Conservation (phyloP, 2,329 filamentous ascomycete species). For the Epichloe sylvatica region DNA sequence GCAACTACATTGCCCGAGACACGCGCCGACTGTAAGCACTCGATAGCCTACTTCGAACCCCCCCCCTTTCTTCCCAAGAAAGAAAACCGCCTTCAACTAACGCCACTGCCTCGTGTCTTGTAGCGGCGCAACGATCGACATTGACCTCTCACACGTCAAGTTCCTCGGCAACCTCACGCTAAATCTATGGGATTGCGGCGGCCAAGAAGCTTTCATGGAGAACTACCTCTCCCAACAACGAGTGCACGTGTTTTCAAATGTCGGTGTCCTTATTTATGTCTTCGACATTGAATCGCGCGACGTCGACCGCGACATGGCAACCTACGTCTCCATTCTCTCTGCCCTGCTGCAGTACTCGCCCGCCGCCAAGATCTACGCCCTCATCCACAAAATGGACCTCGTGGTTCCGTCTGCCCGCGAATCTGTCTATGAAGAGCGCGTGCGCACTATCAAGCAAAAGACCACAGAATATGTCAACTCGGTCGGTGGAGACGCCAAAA, state of each 20-base stretch:
- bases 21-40: slow-evolving; percentile 58
- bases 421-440: slow-evolving; percentile 71
- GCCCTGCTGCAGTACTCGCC: slow-evolving; percentile 77
- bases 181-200: slow-evolving; percentile 97
- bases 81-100: neutral
- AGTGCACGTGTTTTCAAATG: slow-evolving; percentile 90
- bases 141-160: slow-evolving; percentile 96
- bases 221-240: slow-evolving; percentile 95
- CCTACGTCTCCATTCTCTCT: slow-evolving; percentile 79
- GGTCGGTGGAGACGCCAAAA: slow-evolving; percentile 18
- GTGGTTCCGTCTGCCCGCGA: slow-evolving; percentile 69
- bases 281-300: slow-evolving; percentile 97
- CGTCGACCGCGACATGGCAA: slow-evolving; percentile 82
- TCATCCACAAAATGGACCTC: slow-evolving; percentile 98
- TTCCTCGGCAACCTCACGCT: slow-evolving; percentile 96
- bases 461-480: slow-evolving; percentile 41
- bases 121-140: slow-evolving; percentile 87
- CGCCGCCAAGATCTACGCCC: slow-evolving; percentile 73
- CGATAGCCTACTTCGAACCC: neutral
- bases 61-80: neutral
- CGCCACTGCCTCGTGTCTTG: too few relatives aligned
- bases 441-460: slow-evolving; percentile 61
- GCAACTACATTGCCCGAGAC: slow-evolving; percentile 95
- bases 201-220: slow-evolving; percentile 97
- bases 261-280: slow-evolving; percentile 95